Base-by-base conservation (phyloP, 768 basidiomycete species). In the Chalciporus chontae region DNA sequence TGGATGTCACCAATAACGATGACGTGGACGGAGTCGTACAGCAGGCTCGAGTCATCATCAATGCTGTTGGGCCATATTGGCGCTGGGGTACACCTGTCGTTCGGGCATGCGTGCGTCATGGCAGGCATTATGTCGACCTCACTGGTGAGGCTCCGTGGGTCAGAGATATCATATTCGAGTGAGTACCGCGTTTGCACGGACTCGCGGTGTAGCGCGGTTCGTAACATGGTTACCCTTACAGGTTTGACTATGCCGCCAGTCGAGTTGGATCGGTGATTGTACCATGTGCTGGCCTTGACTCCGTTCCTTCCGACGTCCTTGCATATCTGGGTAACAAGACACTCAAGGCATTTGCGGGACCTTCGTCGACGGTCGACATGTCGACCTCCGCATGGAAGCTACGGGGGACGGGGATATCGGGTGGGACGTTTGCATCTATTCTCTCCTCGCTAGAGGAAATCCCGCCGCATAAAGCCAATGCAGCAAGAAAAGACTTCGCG, bases 71-170 rank as follows among this genome's bases (percentile, higher is more conserved):
- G 1, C 89, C 90, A 2, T 93, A 77, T 62, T 84, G 80, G 77
- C 62, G 63, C 6, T 87, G 77, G 69, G 87, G 90, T 3, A 81
- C 81, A n/a, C 76, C 80, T 8, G 84, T 93, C 11, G 87, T 91
- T 17, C 88, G 79, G 49, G 84, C 87, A 4, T 95, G 93, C 54
- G 87, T 84, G 5, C 71, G 71, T 31, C 71, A 85, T 50, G 84
- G 87, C 5, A 77, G 80, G 7, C 90, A 94, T 67, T 95, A 95
- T 63, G 82, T 92, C 23, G 94, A 97, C 67, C 71, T 94, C 29
- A 81, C 86, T 2, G 86, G 87, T 8, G 92, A 94, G 64, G 68
- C 76, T 0, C 69, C 73, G 3, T 93, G 85, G 81, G 76, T 87
- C 40, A 70, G 69, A 52, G 69, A 80, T 13, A 84, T 90, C 43